Conservation (phyloP, 2,329 filamentous ascomycete species). For the Cladosporium sp. region DNA sequence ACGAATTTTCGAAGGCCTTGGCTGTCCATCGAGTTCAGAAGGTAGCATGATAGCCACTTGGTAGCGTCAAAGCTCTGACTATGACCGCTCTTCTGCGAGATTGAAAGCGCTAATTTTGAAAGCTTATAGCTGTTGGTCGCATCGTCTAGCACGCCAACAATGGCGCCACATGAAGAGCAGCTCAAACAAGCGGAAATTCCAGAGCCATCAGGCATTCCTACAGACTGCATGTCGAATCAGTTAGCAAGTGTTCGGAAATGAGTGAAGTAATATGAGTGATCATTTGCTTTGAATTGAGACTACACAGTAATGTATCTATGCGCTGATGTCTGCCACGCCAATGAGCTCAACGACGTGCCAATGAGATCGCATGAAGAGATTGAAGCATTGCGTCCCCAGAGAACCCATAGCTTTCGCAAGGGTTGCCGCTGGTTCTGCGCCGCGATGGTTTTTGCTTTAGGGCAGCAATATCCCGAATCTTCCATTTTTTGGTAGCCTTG, state of each 20-base stretch:
- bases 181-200: slow-evolving; percentile 18
- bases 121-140: slow-evolving; percentile 39
- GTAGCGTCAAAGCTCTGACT: slow-evolving; percentile 21
- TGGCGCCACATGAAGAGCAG: slow-evolving; percentile 38
- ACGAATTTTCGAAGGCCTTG: slow-evolving; percentile 55
- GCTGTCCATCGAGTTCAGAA: slow-evolving; percentile 54
- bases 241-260: neutral
- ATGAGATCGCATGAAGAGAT: slow-evolving; percentile 28
- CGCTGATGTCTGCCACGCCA: slow-evolving; percentile 28
- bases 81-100: slow-evolving; percentile 13
- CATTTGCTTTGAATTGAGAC: neutral
- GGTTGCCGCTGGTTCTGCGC: slow-evolving; percentile 19
- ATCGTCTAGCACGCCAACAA: slow-evolving; percentile 40
- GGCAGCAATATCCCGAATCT: slow-evolving; percentile 34
- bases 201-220: neutral
- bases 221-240: neutral
- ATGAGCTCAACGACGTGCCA: slow-evolving; percentile 26
- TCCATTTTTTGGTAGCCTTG: slow-evolving; percentile 26
- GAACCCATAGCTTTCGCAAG: slow-evolving; percentile 21
- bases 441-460: slow-evolving; percentile 27
- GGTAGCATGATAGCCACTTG: slow-evolving; percentile 51
- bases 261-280: neutral
- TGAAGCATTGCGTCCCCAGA: slow-evolving; percentile 18
- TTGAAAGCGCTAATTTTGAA: slow-evolving; percentile 25
- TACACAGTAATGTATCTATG: slow-evolving; percentile 29